phyloP scores from a whole-genome alignment of 805 yeast genomes.

The Wickerhamomyces subpelliculosus region DNA sequence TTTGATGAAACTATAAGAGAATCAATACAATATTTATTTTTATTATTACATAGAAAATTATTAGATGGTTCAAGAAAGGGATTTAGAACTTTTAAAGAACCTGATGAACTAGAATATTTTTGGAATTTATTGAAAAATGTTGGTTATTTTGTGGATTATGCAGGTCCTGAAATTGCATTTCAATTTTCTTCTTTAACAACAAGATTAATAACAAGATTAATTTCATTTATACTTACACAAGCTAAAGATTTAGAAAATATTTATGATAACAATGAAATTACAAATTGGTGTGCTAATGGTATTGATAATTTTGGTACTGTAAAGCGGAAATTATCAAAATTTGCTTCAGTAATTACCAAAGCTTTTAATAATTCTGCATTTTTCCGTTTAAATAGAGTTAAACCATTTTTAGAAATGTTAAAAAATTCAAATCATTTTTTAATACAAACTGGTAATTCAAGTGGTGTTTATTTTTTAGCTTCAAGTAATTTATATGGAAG shows the following conservation, averaged over 20 bases:
- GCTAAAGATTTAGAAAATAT: slow-evolving; percentile 51
- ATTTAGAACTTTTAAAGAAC: slow-evolving; percentile 82
- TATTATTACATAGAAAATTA: slow-evolving; percentile 66
- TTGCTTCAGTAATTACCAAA: slow-evolving; percentile 57
- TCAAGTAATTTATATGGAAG: slow-evolving; percentile 39
- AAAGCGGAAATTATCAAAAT: slow-evolving; percentile 77
- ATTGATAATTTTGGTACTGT: slow-evolving; percentile 68
- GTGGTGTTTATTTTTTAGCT: slow-evolving; percentile 77
- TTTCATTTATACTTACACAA: slow-evolving; percentile 67
- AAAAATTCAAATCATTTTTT: slow-evolving; percentile 67
- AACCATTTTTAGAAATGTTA: slow-evolving; percentile 48
- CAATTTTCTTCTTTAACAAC: slow-evolving; percentile 62
- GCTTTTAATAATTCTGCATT: slow-evolving; percentile 69
- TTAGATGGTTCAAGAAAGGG: slow-evolving; percentile 67
- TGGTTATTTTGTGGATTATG: slow-evolving; percentile 74
- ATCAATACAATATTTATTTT: slow-evolving; percentile 67
- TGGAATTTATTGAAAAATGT: slow-evolving; percentile 74
- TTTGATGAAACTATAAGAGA: slow-evolving; percentile 64
- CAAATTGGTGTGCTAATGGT: slow-evolving; percentile 42
- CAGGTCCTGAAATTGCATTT: slow-evolving; percentile 74
- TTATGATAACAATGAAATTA: slow-evolving; percentile 27
- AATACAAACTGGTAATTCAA: slow-evolving; percentile 62
- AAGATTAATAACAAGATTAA: slow-evolving; percentile 60
- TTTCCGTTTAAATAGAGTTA: slow-evolving; percentile 47
- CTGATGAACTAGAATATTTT: slow-evolving; percentile 79